phyloP scores from a whole-genome alignment of 768 basidiomycete genomes.

The Suillus luteus region DNA sequence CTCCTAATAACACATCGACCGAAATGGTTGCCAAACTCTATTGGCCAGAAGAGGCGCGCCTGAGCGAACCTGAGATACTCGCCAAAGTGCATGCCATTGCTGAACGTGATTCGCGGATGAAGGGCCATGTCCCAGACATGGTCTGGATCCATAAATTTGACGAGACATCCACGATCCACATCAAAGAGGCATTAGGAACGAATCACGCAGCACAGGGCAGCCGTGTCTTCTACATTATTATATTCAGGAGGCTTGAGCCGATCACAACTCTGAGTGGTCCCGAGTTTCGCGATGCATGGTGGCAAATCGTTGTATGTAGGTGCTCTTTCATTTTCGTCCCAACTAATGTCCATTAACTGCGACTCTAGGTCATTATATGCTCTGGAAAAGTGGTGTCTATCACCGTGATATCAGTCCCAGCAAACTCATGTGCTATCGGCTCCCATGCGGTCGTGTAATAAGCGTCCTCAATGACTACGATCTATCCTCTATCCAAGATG shows the following conservation, averaged over 20 bases:
- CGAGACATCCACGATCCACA: not conserved
- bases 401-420: not conserved
- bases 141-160: not conserved
- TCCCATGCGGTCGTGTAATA: not conserved
- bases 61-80: not conserved
- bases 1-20: no score
- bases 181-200: no score
- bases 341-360: no score
- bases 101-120: not conserved
- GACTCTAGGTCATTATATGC: not conserved
- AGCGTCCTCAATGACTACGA: not conserved
- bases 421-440: not conserved
- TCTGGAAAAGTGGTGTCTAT: not conserved
- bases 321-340: not conserved
- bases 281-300: not conserved
- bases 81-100: not conserved
- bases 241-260: not conserved
- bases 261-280: not conserved
- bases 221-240: not conserved
- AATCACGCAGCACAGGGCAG: not conserved
- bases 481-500: not conserved
- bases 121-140: not conserved
- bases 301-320: not conserved
- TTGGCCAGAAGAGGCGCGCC: not conserved
- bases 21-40: constrained; percentile 3